These are phyloP conservation scores for Mucor velutinosus DNA, from an alignment of 371 early-diverging fungal species.

Conservation along the genomic window DNA sequence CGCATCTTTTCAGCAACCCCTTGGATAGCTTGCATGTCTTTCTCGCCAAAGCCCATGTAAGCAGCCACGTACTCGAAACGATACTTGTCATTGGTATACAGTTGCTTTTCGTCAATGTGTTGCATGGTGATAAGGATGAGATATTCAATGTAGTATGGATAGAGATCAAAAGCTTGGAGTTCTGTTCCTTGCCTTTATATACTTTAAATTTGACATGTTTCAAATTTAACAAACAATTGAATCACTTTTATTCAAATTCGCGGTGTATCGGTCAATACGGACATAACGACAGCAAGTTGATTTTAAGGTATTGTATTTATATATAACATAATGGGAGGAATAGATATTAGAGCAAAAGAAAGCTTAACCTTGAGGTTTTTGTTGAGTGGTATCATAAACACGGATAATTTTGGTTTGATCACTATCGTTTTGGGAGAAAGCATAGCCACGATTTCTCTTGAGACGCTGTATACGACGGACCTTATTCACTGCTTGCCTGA, in stretches of 20 bases:
- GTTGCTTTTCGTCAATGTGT: constrained; percentile 19
- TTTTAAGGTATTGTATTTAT: not conserved
- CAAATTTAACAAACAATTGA: not conserved
- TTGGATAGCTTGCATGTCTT: constrained; percentile 61
- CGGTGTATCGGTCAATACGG: not conserved
- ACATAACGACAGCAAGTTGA: not conserved
- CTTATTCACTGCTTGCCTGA: constrained; percentile 96
- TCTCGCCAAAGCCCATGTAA: constrained; percentile 27
- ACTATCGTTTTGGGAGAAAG: constrained; percentile 96
- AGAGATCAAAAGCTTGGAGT: not conserved
- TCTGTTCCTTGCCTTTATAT: constrained; percentile 17
- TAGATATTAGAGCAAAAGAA: not conserved
- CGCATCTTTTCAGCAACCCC: constrained; percentile 63
- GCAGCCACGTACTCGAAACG: constrained; percentile 23
- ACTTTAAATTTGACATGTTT: not conserved
- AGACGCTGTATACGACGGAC: constrained; percentile 92
- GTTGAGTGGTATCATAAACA: constrained; percentile 94
- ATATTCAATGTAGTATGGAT: not conserved
- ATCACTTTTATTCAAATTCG: constrained; percentile 1
- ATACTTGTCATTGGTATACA: constrained; percentile 20
- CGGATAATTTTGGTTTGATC: constrained; percentile 94
- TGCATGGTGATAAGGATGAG: constrained; percentile 15
- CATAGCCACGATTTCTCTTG: constrained; percentile 93
- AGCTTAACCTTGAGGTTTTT: constrained; percentile 81
- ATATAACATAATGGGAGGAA: not conserved